Evolutionary conservation across 768 basidiomycete genomes (phyloP).

Genomic region (Termitomyces sp.): DNA sequence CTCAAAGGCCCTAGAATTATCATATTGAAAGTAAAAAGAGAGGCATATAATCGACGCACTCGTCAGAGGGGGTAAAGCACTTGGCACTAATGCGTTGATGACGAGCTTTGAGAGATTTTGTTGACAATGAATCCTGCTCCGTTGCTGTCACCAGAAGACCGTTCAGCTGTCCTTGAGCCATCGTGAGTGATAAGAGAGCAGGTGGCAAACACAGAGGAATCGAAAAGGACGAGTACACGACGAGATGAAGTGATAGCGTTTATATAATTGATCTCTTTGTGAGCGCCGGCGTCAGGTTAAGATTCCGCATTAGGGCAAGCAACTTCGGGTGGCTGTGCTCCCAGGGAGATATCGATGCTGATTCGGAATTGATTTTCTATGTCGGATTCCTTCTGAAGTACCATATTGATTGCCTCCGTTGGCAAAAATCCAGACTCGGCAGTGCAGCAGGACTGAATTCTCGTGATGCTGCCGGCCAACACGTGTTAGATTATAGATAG

Average conservation of each 20-base stretch:
- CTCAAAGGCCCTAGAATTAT: neutral
- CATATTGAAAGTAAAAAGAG: neutral
- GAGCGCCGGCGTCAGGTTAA: neutral
- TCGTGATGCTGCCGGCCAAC: neutral
- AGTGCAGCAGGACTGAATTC: neutral
- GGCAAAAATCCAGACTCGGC: neutral
- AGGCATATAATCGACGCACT: neutral
- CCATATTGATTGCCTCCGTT: neutral
- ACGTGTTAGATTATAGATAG: neutral
- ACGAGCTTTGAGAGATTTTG: neutral
- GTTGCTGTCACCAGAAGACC: neutral
- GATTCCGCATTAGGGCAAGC: neutral
- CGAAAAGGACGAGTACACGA: neutral
- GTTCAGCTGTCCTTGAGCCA: neutral
- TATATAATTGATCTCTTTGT: neutral
- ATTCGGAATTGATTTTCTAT: neutral
- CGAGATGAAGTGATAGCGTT: neutral
- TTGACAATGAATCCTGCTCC: neutral
- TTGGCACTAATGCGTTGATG: conserved; percentile 5
- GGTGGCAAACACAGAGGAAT: neutral
- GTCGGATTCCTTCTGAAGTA: neutral
- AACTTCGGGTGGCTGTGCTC: neutral
- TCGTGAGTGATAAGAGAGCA: neutral
- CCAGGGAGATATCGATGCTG: neutral
- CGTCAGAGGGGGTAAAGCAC: conserved; percentile 6